Percentiles rank a stretch among this genome's conserved stretches.
phyloP scores from a whole-genome alignment of 129 eudicot genomes.

The Cynara cardunculus region DNA sequence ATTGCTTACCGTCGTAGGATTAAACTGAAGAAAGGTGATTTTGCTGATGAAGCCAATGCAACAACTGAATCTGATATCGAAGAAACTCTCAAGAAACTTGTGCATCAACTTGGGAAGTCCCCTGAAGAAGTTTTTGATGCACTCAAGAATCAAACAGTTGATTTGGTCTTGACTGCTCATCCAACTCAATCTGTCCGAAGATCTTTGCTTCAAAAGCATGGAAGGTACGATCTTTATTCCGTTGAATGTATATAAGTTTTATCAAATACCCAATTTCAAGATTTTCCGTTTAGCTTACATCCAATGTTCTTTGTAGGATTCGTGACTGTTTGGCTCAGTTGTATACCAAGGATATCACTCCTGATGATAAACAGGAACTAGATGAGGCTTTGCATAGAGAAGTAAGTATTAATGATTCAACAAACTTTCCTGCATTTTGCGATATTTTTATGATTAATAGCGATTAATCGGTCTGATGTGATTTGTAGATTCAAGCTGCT shows the following conservation, averaged over 20 bases:
- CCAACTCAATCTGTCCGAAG: conserved; percentile 96
- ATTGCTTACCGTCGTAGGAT: conserved; percentile 79
- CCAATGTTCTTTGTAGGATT: conserved; percentile 38
- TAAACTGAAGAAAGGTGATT: conserved; percentile 80
- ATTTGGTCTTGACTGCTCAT: conserved; percentile 94
- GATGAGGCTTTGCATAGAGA: conserved; percentile 93
- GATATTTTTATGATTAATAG: neutral
- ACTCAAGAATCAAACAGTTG: conserved; percentile 91
- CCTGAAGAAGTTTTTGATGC: conserved; percentile 97
- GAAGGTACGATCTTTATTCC: conserved; percentile 54
- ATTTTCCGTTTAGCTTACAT: neutral
- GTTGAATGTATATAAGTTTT: neutral
- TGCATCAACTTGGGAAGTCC: conserved; percentile 69
- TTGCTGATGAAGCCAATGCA: conserved; percentile 78
- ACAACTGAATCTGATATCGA: conserved; percentile 97
- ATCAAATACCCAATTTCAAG: conserved; percentile 13
- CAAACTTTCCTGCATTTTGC: neutral
- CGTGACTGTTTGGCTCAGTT: conserved; percentile 83
- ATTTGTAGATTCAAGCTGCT: conserved; percentile 95
- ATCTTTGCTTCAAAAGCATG: conserved; percentile 98
- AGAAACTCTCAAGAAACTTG: conserved; percentile 89
- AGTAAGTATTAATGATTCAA: conserved; percentile 39
- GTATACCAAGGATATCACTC: conserved; percentile 88
- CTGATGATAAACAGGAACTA: conserved; percentile 90
- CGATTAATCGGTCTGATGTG: neutral